phyloP scores from a whole-genome alignment of 139 green algal species.

The Coccomyxa sp. region DNA sequence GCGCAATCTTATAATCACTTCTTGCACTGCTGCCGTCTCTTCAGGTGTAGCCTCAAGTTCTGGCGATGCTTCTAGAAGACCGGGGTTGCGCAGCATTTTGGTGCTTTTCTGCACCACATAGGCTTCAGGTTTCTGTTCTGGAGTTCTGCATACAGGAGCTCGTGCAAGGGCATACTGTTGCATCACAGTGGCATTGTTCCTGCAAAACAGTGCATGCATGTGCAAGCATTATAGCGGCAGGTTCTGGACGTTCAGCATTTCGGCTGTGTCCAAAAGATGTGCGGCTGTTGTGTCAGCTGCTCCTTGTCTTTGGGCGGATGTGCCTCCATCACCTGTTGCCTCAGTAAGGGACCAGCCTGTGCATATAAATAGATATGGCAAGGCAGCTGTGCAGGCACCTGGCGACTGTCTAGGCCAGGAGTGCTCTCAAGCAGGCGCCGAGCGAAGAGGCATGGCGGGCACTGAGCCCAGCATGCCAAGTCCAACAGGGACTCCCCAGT shows the following conservation, averaged over 20 bases:
- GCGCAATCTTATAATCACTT: neutral
- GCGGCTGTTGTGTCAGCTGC: too few relatives aligned
- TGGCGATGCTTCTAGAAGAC: neutral
- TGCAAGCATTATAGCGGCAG: neutral
- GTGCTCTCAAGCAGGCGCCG: conserved; percentile 47
- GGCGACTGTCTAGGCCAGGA: neutral
- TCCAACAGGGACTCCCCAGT: conserved; percentile 59
- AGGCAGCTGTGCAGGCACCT: neutral
- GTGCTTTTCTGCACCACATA: conserved; percentile 2
- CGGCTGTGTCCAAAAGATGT: neutral
- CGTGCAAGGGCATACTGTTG: too few relatives aligned
- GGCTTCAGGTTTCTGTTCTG: neutral
- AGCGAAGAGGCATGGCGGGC: conserved; percentile 70
- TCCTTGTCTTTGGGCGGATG: too few relatives aligned
- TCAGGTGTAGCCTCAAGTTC: neutral
- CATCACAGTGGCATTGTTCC: neutral
- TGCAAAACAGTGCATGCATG: neutral
- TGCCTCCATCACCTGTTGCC: too few relatives aligned
- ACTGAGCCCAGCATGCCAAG: conserved; percentile 52
- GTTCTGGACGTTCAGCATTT: neutral
- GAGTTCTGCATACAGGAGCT: neutral
- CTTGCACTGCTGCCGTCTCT: neutral
- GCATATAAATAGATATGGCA: neutral
- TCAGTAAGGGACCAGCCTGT: neutral
- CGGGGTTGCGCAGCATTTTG: conserved; percentile 1